Evolutionary conservation across 1,139 yeast genomes (phyloP), one percentile per base, ranked within the genome.

Genomic region (Pichia terricola): DNA sequence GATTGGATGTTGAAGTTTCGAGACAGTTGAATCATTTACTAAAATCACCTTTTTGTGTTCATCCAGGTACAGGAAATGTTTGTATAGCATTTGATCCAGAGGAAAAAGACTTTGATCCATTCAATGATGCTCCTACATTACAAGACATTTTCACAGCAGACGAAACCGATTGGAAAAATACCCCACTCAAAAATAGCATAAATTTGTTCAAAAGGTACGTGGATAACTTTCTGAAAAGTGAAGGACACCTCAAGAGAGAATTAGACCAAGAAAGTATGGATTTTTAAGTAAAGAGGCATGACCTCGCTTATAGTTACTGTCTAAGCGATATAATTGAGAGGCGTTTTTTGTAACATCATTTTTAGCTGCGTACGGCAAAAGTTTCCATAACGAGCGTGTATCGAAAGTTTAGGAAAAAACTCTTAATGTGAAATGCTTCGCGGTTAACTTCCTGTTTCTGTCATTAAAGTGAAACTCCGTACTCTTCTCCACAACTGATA

Each of bases 31-130:
- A 81, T 63, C 99, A 91, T 68, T 80, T 91, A 66, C 75, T 91
- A 56, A 91, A 91, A 60, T 84, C 97, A 1, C 99, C 99, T n/a
- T 91, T 94, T 62, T 91, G 97, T 68, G 81, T 91, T 40, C 99
- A 91, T 61, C 99, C 99, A 1, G 81, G 88, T 5, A 94, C 99
- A 0, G 97, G 96, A n/a, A 84, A 88, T 55, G 85, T 91, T 4
- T 91, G 98, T 76, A 96, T 94, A 6, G 96, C 98, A 0, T 88
- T 91, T 55, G 85, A 81, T 57, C 78, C 85, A 26, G 58, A 52
- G 34, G 60, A 58, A 54, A 74, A 74, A 45, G 77, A 77, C 1
- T 91, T 91, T 58, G 79, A 82, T 54, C 97, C 97, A 1, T 73
- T 73, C 53, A 70, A 68, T 11, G 60, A 56, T 40, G 91, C 95